phyloP scores from a whole-genome alignment of 2,329 filamentous ascomycete genomes.

The Zasmidium cellare region DNA sequence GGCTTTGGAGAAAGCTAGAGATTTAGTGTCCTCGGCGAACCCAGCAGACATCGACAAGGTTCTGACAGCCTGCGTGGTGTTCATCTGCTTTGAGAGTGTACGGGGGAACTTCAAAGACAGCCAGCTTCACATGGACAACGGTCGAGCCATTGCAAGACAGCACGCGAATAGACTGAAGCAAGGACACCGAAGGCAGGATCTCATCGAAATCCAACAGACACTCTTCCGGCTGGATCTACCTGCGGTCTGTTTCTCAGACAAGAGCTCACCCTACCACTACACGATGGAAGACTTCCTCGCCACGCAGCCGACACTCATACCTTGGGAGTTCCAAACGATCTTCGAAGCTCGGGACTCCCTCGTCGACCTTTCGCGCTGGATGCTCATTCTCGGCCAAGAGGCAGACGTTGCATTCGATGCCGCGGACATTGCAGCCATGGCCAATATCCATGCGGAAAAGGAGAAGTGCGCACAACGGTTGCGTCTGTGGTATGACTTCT shows the following conservation, averaged over 20 bases:
- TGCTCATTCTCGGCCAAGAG: conserved; percentile 7
- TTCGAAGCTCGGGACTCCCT: conserved; percentile 14
- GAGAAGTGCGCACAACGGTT: conserved; percentile 1
- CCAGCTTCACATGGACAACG: conserved; percentile 17
- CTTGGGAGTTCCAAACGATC: conserved; percentile 14
- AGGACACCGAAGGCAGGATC: conserved; percentile 13
- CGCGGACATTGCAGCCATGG: neutral
- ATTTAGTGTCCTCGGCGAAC: neutral
- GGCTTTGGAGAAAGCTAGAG: conserved; percentile 3
- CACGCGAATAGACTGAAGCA: conserved; percentile 1
- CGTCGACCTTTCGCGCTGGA: conserved; percentile 13
- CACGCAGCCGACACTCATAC: conserved; percentile 6
- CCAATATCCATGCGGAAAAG: conserved; percentile 2
- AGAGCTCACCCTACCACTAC: conserved; percentile 12
- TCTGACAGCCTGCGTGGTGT: conserved; percentile 29
- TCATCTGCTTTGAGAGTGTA: conserved; percentile 30
- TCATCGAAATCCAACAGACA: conserved; percentile 15
- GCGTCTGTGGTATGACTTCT: conserved; percentile 10
- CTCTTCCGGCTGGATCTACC: conserved; percentile 16
- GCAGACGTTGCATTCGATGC: neutral
- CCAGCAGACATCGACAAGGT: conserved; percentile 19
- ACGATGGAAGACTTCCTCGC: conserved; percentile 11
- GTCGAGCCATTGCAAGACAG: conserved; percentile 11
- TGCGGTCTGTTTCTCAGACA: conserved; percentile 11
- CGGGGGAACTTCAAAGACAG: conserved; percentile 23